These are phyloP conservation scores for Chloris gayana DNA, from an alignment of 176 grass and related monocot genomes.

Conservation along the genomic window DNA sequence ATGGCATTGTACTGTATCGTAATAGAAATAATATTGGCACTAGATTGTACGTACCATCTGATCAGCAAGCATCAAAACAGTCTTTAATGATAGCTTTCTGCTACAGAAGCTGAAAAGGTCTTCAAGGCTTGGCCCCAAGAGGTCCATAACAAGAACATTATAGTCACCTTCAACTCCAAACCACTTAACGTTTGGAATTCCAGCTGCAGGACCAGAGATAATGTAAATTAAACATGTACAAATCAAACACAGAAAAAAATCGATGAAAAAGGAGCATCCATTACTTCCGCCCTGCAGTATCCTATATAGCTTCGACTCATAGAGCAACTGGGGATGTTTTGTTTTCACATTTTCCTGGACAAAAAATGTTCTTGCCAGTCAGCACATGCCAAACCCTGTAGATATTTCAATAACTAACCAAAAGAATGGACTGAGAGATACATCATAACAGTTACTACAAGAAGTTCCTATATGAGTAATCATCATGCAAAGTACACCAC, in stretches of 20 bases:
- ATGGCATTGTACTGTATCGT: conserved; percentile 15
- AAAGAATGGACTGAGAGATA: conserved; percentile 29
- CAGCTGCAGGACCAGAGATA: conserved; percentile 55
- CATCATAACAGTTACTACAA: conserved; percentile 37
- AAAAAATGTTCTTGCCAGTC: conserved; percentile 37
- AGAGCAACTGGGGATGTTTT: conserved; percentile 90
- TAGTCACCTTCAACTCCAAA: conserved; percentile 94
- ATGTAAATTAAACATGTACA: conserved; percentile 13
- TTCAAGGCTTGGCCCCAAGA: conserved; percentile 81
- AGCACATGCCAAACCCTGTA: conserved; percentile 23
- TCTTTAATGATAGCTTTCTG: conserved; percentile 83
- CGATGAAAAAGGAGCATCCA: conserved; percentile 18
- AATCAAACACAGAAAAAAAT: neutral
- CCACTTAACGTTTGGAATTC: conserved; percentile 83
- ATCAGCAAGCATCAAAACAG: conserved; percentile 94
- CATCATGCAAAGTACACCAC: conserved; percentile 8
- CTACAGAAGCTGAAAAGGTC: conserved; percentile 90
- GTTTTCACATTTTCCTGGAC: conserved; percentile 86
- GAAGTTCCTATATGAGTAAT: conserved; percentile 32
- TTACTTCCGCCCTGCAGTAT: conserved; percentile 98
- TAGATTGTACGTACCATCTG: conserved; percentile 64
- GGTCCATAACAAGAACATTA: conserved; percentile 94
- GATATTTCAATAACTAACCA: conserved; percentile 33
- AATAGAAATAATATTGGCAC: neutral
- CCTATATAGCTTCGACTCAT: conserved; percentile 91